Conservation (phyloP, 202 grass and related monocot genomes). For the Setaria viridis region DNA sequence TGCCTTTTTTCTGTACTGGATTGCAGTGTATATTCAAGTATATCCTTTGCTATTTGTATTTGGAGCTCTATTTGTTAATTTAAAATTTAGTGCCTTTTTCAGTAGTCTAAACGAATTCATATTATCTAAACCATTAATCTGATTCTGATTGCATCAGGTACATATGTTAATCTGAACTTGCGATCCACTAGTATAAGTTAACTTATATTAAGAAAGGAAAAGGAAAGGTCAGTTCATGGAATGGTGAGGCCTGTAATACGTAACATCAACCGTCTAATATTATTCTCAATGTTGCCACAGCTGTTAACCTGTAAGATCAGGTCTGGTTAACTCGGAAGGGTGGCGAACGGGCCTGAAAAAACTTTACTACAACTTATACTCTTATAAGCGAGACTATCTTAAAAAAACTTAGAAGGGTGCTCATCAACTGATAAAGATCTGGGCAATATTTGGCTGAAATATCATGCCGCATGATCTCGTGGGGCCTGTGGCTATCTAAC, state of each 20-base stretch:
- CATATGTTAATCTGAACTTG: neutral
- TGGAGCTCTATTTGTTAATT: neutral
- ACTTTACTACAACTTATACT: too few relatives aligned
- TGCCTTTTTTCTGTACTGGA: neutral
- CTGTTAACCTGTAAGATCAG: neutral
- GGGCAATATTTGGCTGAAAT: conserved; percentile 35
- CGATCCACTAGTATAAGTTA: neutral
- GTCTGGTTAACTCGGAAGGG: conserved; percentile 13
- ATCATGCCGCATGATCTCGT: conserved; percentile 27
- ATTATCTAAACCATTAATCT: neutral
- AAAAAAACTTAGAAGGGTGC: neutral
- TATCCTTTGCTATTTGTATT: conserved; percentile 27
- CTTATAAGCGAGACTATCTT: too few relatives aligned
- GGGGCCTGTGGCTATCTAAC: neutral
- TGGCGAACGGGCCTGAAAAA: too few relatives aligned
- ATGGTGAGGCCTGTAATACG: conserved; percentile 14
- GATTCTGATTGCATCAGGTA: neutral
- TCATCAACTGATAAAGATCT: conserved; percentile 5
- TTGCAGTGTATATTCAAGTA: neutral
- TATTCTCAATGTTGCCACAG: conserved; percentile 1
- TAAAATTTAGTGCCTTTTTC: conserved; percentile 6
- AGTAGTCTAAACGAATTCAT: neutral
- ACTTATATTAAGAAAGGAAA: neutral
- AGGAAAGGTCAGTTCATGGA: neutral
- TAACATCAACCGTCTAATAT: conserved; percentile 21